Percentiles rank a stretch among this genome's conserved stretches.
phyloP scores from a whole-genome alignment of 257 asterid species.

The Solanum corneliomulleri region DNA sequence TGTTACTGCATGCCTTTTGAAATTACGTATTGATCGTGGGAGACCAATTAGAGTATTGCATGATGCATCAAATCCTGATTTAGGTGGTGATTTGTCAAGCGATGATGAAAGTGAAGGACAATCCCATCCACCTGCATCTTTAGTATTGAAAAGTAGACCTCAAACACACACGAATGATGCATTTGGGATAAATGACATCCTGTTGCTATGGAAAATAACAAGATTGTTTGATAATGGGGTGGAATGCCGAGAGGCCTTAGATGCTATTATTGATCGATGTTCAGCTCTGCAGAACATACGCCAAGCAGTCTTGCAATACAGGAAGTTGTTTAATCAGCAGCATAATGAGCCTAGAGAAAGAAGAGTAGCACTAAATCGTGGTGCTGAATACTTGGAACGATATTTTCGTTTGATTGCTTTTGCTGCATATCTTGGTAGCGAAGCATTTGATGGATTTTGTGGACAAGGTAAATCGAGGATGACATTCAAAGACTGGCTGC shows the following conservation, averaged over 20 bases:
- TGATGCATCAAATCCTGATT: slow-evolving; percentile 36
- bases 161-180: slow-evolving; percentile 39
- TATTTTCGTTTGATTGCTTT: slow-evolving; percentile 95
- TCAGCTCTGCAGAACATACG: slow-evolving; percentile 94
- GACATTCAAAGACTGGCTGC: slow-evolving; percentile 86
- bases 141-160: slow-evolving; percentile 28
- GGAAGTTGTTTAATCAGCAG: slow-evolving; percentile 83
- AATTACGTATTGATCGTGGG: slow-evolving; percentile 79
- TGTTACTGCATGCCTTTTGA: slow-evolving; percentile 90
- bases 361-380: slow-evolving; percentile 89
- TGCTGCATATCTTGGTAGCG: slow-evolving; percentile 96
- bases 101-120: slow-evolving; percentile 48
- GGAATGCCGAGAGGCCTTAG: slow-evolving; percentile 93
- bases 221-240: slow-evolving; percentile 95
- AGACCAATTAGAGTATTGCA: slow-evolving; percentile 68
- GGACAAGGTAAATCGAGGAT: slow-evolving; percentile 73
- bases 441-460: slow-evolving; percentile 91
- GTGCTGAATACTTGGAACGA: slow-evolving; percentile 98
- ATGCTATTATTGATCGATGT: slow-evolving; percentile 85
- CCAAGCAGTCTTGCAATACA: slow-evolving; percentile 93
- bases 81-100: slow-evolving; percentile 20
- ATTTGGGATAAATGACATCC: slow-evolving; percentile 92
- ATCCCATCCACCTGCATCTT: slow-evolving; percentile 21
- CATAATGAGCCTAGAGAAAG: slow-evolving; percentile 94
- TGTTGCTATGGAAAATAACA: slow-evolving; percentile 82